Conservation (phyloP, 192 early-diverging fungal genomes). For the Podochytrium sp. region DNA sequence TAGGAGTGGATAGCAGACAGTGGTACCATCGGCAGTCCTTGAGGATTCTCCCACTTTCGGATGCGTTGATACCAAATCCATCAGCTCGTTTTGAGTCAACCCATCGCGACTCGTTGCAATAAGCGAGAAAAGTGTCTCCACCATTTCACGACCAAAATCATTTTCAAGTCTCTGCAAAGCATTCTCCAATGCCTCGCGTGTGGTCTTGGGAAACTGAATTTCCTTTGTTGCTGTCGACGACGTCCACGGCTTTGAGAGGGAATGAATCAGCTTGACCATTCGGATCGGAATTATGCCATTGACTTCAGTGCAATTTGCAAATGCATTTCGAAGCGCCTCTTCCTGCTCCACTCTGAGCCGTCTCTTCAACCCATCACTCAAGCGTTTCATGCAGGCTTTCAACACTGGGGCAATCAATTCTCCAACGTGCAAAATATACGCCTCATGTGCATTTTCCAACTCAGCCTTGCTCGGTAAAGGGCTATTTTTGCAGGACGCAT, state of each 20-base stretch:
- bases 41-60: background rate
- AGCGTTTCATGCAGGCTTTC: constrained; percentile 15
- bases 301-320: background rate
- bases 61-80: constrained; percentile 4
- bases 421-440: constrained; percentile 10
- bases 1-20: background rate
- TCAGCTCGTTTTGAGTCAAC: constrained; percentile 18
- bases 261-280: constrained; percentile 16
- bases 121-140: background rate
- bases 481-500: background rate
- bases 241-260: constrained; percentile 2
- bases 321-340: constrained; percentile 8
- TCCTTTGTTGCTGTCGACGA: background rate
- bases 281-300: constrained; percentile 14
- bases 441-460: background rate
- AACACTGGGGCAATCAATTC: constrained; percentile 25
- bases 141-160: background rate
- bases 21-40: background rate
- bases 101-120: background rate
- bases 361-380: constrained; percentile 3
- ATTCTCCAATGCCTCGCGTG: background rate
- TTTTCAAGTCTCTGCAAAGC: background rate
- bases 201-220: background rate
- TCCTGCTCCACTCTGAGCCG: constrained; percentile 2
- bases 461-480: background rate